A percentile compares a stretch with the other conserved stretches of the same genome.
phyloP scores from a whole-genome alignment of 208 protist species.

The Jaenimonas drosophilae region DNA sequence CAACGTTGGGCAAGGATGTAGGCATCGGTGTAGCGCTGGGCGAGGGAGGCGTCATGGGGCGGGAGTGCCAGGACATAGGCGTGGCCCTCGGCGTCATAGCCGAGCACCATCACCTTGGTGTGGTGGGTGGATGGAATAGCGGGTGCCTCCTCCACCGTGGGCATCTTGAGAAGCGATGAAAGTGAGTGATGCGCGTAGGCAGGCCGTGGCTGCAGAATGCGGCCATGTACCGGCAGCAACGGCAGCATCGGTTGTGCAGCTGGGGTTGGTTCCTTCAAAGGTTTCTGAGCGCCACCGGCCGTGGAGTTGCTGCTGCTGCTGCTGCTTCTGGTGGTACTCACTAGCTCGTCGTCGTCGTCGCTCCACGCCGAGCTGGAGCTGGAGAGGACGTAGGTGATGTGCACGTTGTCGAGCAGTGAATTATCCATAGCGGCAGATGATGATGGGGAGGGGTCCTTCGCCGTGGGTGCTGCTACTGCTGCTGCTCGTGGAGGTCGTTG shows the following conservation, averaged over 20 bases:
- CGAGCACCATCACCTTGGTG: slow-evolving; percentile 16
- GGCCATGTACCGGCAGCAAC: background rate
- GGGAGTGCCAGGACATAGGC: slow-evolving; percentile 18
- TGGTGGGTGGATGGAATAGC: background rate
- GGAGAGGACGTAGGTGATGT: slow-evolving; percentile 5
- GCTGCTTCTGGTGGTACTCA: no score
- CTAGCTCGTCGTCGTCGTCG: background rate
- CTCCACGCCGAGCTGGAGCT: slow-evolving; percentile 8
- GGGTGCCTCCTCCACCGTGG: background rate
- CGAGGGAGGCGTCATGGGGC: background rate
- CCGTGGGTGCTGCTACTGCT: no score
- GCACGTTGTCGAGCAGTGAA: no score
- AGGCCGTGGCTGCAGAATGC: background rate
- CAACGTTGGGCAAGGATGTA: slow-evolving; percentile 3
- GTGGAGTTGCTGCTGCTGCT: no score
- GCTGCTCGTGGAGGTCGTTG: no score
- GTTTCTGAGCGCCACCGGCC: background rate
- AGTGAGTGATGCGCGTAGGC: background rate
- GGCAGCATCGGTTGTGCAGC: background rate
- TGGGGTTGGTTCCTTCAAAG: background rate
- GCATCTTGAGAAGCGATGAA: background rate
- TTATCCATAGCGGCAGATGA: no score
- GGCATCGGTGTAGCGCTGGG: no score
- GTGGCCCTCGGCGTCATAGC: slow-evolving; percentile 18
- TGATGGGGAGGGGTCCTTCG: no score